These are phyloP conservation scores for Escovopsis sp. DNA, from an alignment of 2,329 filamentous ascomycete species.

Conservation along the genomic window DNA sequence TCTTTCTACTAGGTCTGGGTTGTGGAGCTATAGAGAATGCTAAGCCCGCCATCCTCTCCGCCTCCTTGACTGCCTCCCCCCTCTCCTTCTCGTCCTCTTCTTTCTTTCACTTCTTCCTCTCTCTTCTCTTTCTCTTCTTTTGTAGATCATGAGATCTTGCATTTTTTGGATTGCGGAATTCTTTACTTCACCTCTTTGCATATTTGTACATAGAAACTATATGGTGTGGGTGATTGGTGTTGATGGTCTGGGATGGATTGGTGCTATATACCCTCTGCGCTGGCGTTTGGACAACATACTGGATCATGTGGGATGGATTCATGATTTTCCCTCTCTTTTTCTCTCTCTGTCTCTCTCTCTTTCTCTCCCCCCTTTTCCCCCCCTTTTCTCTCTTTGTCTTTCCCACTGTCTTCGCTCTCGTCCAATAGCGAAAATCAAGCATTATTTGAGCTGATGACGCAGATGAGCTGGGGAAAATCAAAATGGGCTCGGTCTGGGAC, in stretches of 20 bases:
- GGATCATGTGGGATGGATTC: background rate
- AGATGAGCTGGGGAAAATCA: too few species aligned
- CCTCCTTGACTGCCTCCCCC: background rate
- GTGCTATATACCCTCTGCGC: too few species aligned
- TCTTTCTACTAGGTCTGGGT: constrained; percentile 31
- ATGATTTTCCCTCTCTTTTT: background rate
- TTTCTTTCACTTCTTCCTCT: background rate
- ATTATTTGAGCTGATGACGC: too few species aligned
- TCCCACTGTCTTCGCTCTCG: background rate
- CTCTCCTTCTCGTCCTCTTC: background rate
- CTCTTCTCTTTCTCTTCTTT: background rate
- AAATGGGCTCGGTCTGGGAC: too few species aligned
- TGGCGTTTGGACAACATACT: too few species aligned
- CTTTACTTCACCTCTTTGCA: too few species aligned
- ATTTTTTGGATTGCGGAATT: too few species aligned
- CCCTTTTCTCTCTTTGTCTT: background rate
- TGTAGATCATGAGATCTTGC: too few species aligned
- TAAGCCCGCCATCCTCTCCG: background rate
- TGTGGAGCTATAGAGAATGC: constrained; percentile 21
- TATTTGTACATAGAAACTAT: too few species aligned
- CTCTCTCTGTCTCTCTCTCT: background rate
- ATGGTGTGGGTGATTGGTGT: too few species aligned
- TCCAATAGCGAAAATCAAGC: too few species aligned
- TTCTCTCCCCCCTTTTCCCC: background rate
- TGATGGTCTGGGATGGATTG: too few species aligned